phyloP scores from a whole-genome alignment of 2,329 filamentous ascomycete genomes.

The Verticillium longisporum region DNA sequence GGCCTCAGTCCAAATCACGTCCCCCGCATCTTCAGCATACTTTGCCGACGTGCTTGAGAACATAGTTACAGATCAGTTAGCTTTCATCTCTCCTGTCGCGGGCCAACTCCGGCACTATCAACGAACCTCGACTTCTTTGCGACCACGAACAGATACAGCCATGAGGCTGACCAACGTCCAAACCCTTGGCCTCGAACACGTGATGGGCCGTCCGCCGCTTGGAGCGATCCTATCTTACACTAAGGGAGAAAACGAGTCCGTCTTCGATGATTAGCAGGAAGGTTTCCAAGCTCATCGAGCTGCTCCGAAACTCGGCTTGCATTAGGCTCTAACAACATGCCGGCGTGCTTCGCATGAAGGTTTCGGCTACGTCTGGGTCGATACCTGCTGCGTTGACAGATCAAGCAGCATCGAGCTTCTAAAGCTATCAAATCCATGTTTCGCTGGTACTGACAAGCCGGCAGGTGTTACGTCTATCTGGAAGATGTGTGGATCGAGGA shows the following conservation, averaged over 20 bases:
- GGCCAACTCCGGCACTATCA: too few species aligned
- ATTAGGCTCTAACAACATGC: constrained; percentile 7
- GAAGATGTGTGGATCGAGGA: constrained; percentile 13
- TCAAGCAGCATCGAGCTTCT: constrained; percentile 20
- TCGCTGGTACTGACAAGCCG: constrained; percentile 24
- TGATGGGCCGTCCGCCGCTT: background rate
- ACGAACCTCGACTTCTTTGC: background rate
- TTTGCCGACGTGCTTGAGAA: too few species aligned
- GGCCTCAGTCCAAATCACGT: too few species aligned
- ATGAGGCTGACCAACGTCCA: constrained; percentile 26
- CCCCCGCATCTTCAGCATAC: too few species aligned
- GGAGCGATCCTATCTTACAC: constrained; percentile 21
- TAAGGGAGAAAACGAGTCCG: constrained; percentile 17
- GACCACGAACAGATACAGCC: background rate
- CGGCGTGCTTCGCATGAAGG: constrained; percentile 2
- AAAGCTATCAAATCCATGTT: constrained; percentile 20
- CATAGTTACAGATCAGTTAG: too few species aligned
- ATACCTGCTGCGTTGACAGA: constrained; percentile 28
- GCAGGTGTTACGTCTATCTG: constrained; percentile 24
- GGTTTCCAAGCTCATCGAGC: background rate
- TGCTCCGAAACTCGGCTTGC: constrained; percentile 3
- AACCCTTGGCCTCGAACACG: background rate
- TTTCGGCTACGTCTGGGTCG: constrained; percentile 22
- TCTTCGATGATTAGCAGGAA: constrained; percentile 12
- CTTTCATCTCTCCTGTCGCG: too few species aligned